These are phyloP conservation scores for Eremothecium gossypii DNA, from an alignment of 1,139 yeast genomes.

Conservation along the genomic window DNA sequence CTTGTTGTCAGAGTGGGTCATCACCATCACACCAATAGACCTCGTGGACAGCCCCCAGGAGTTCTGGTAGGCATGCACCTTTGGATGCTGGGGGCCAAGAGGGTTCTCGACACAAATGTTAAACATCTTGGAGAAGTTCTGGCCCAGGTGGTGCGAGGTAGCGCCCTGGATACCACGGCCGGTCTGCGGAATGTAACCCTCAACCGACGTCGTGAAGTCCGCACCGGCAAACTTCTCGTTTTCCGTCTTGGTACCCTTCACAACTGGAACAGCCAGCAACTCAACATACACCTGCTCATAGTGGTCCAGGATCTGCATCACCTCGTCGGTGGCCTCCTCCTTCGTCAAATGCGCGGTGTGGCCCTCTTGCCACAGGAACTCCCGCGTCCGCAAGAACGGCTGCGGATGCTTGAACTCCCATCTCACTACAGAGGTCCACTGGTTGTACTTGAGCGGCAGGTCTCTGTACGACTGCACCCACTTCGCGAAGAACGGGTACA, in stretches of 20 bases:
- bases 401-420: slow-evolving; percentile 99
- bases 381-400: slow-evolving; percentile 97
- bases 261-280: slow-evolving; percentile 92
- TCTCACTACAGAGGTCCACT: slow-evolving; percentile 99
- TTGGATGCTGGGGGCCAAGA: slow-evolving; percentile 77
- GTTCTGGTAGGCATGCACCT: slow-evolving; percentile 86
- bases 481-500: slow-evolving; percentile 98
- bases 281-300: slow-evolving; percentile 82
- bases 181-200: slow-evolving; percentile 94
- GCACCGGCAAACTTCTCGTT: slow-evolving; percentile 99
- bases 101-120: slow-evolving; percentile 93
- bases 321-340: slow-evolving; percentile 77
- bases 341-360: slow-evolving; percentile 91
- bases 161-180: slow-evolving; percentile 99
- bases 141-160: slow-evolving; percentile 95
- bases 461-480: slow-evolving; percentile 99
- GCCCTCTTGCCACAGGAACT: slow-evolving; percentile 99
- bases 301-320: slow-evolving; percentile 73
- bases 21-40: slow-evolving; percentile 97
- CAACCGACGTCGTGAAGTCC: slow-evolving; percentile 86
- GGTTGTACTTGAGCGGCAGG: slow-evolving; percentile 89
- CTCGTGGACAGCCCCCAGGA: slow-evolving; percentile 99
- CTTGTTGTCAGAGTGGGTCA: slow-evolving; percentile 97
- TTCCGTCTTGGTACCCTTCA: slow-evolving; percentile 91
- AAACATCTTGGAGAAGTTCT: slow-evolving; percentile 98